Evolutionary conservation across 768 basidiomycete genomes (phyloP).

Genomic region (Naganishia onofrii): DNA sequence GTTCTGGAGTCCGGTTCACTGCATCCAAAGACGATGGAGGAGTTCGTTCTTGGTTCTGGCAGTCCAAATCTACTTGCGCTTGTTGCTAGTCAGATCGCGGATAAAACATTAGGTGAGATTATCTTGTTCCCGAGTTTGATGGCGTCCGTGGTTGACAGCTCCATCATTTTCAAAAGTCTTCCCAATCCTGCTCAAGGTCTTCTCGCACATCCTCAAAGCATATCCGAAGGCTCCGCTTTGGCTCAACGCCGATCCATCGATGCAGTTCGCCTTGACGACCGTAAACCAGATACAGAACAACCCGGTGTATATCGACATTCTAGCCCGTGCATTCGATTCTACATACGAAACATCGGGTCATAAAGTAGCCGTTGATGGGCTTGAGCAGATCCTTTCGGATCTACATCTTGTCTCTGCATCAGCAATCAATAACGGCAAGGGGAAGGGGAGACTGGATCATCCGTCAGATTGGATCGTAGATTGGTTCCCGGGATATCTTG

Average conservation of each 20-base stretch:
- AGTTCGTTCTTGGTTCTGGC: conserved; percentile 36
- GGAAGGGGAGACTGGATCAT: conserved; percentile 27
- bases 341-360: neutral
- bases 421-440: conserved; percentile 33
- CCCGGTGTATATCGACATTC: conserved; percentile 43
- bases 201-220: conserved; percentile 43
- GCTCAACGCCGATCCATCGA: conserved; percentile 60
- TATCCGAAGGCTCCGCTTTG: conserved; percentile 66
- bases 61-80: conserved; percentile 36
- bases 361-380: neutral
- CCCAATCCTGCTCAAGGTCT: conserved; percentile 58
- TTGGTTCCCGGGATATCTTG: conserved; percentile 67
- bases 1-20: conserved; percentile 34
- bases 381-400: conserved; percentile 14
- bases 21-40: conserved; percentile 34
- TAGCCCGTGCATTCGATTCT: conserved; percentile 33
- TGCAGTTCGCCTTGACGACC: conserved; percentile 71
- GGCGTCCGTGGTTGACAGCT: neutral
- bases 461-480: conserved; percentile 59
- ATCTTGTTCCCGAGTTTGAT: neutral
- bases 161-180: conserved; percentile 36
- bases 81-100: conserved; percentile 35
- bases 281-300: conserved; percentile 85
- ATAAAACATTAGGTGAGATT: conserved; percentile 35
- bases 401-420: neutral